Evolutionary conservation across 164 flowering plant genomes (phyloP).

Genomic region (Vitis rupestris): DNA sequence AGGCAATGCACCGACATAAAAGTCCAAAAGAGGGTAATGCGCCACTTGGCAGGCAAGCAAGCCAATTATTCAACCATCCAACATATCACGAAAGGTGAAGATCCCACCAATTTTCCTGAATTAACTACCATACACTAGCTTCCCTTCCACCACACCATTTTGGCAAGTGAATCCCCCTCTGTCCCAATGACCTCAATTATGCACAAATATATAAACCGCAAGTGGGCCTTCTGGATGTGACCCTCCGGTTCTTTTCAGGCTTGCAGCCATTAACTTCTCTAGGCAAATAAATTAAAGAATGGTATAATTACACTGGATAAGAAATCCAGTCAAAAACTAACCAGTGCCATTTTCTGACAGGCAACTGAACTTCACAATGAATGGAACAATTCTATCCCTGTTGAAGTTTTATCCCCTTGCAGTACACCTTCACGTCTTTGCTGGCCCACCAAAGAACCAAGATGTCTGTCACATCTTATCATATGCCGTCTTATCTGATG

Average conservation of each 20-base stretch:
- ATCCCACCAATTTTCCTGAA: neutral
- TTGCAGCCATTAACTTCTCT: neutral
- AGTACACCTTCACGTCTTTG: neutral
- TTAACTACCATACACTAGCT: neutral
- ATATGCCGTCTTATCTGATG: neutral
- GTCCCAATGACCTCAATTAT: neutral
- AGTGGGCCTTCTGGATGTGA: neutral
- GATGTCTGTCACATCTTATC: neutral
- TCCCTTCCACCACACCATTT: neutral
- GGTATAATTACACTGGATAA: neutral
- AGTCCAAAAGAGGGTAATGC: neutral
- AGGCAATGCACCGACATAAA: neutral
- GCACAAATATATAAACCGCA: neutral
- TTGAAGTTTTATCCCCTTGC: neutral
- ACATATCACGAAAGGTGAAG: neutral
- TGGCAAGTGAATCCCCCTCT: neutral
- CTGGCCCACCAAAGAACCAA: neutral
- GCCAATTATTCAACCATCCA: neutral
- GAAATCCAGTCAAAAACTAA: neutral
- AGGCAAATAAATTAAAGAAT: neutral
- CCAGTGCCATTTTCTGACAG: neutral
- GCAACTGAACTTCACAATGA: neutral
- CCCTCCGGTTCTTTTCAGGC: neutral
- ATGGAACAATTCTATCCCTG: neutral
- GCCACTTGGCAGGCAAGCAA: neutral